Evolutionary conservation across 2,329 filamentous ascomycete species (phyloP).

Genomic region (Sphaerulina vaccinii): DNA sequence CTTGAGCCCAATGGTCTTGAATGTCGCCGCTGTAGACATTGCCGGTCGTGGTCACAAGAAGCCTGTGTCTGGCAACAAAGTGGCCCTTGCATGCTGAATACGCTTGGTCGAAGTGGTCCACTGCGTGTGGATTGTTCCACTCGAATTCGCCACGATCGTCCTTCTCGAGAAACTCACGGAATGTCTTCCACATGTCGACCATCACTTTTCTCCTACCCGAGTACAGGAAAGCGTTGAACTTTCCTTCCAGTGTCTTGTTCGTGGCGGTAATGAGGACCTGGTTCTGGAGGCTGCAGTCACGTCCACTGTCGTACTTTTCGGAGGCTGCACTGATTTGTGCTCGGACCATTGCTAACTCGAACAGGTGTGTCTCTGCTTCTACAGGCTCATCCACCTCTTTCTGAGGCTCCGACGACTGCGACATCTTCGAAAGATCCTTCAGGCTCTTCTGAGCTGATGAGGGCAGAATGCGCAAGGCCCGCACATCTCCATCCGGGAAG

Average conservation of each 20-base stretch:
- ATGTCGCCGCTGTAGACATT: constrained; percentile 21
- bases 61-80: constrained; percentile 9
- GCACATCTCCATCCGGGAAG: constrained; percentile 16
- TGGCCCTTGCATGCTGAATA: constrained; percentile 24
- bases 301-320: constrained; percentile 16
- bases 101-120: constrained; percentile 16
- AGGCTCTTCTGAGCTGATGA: constrained; percentile 15
- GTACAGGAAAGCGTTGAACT: background rate
- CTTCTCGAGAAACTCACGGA: constrained; percentile 16
- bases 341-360: constrained; percentile 23
- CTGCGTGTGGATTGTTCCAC: constrained; percentile 10
- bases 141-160: constrained; percentile 19
- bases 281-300: constrained; percentile 16
- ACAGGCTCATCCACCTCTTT: background rate
- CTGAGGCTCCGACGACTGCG: no score
- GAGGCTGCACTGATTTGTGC: constrained; percentile 12
- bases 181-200: constrained; percentile 18
- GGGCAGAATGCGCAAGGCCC: constrained; percentile 20
- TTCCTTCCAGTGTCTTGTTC: constrained; percentile 2
- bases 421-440: constrained; percentile 5
- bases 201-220: constrained; percentile 2
- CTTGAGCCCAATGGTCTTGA: constrained; percentile 20
- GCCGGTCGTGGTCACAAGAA: constrained; percentile 27
- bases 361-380: constrained; percentile 9
- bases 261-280: constrained; percentile 17